These are phyloP conservation scores for Paralagenidium karlingii DNA, from an alignment of 352 stramenopile genomes.

Conservation along the genomic window DNA sequence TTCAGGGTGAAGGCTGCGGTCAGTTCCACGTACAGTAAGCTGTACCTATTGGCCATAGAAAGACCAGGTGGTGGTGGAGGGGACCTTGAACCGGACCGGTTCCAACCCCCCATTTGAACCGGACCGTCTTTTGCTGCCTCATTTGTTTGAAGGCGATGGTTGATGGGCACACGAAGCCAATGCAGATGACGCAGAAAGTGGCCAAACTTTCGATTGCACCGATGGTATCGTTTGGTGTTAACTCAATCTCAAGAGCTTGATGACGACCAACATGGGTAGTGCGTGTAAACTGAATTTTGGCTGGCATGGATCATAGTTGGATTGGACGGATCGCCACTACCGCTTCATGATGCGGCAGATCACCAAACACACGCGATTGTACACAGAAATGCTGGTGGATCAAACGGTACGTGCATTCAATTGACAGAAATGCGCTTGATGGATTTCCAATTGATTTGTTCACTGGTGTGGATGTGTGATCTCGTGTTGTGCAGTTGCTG, in stretches of 20 bases:
- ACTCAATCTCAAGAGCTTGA: constrained; percentile 38
- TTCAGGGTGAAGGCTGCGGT: too few relatives aligned
- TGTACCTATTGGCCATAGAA: too few relatives aligned
- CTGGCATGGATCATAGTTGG: constrained; percentile 81
- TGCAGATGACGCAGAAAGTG: too few relatives aligned
- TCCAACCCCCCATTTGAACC: too few relatives aligned
- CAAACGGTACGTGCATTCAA: constrained; percentile 71
- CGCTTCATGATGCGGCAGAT: constrained; percentile 91
- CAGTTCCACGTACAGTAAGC: too few relatives aligned
- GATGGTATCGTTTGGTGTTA: constrained; percentile 41
- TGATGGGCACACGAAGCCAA: too few relatives aligned
- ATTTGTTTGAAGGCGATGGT: too few relatives aligned
- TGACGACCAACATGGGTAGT: constrained; percentile 21
- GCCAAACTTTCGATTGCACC: constrained; percentile 52
- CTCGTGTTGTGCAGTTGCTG: constrained; percentile 26
- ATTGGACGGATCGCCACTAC: constrained; percentile 95
- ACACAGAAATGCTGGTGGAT: constrained; percentile 98
- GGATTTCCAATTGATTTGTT: constrained; percentile 6
- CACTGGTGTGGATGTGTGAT: neutral
- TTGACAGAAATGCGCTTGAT: neutral
- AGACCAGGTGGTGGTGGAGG: too few relatives aligned
- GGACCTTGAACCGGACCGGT: too few relatives aligned
- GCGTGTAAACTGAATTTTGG: neutral
- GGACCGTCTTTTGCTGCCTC: too few relatives aligned
- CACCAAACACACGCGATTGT: constrained; percentile 89